Conservation (phyloP, 768 basidiomycete genomes). For the Serpula lacrymans region DNA sequence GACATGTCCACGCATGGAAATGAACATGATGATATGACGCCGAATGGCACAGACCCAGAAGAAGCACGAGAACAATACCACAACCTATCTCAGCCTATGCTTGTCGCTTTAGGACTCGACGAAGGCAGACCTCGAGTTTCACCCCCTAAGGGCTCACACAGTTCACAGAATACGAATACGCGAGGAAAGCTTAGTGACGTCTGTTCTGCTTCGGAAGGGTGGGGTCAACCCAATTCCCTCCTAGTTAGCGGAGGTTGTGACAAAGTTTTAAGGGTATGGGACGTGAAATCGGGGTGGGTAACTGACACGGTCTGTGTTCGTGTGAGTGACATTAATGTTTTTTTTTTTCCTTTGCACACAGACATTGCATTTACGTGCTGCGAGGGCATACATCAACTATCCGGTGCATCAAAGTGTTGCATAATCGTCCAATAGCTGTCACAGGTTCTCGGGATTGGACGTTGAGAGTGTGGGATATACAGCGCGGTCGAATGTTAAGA, state of each 20-base stretch:
- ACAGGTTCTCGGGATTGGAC: conserved; percentile 87
- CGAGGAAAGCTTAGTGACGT: conserved; percentile 44
- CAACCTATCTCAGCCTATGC: conserved; percentile 41
- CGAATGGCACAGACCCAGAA: no score
- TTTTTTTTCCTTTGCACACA: conserved; percentile 17
- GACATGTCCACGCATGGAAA: no score
- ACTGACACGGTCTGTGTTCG: neutral
- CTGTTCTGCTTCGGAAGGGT: conserved; percentile 74
- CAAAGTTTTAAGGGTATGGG: conserved; percentile 89
- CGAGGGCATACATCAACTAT: conserved; percentile 88
- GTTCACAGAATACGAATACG: neutral
- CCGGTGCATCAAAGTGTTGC: conserved; percentile 83
- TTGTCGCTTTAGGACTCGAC: conserved; percentile 49
- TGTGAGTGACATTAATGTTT: neutral
- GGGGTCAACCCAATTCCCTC: conserved; percentile 82
- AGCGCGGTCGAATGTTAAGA: conserved; percentile 63
- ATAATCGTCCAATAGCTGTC: conserved; percentile 84
- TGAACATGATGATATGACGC: no score
- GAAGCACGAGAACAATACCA: no score
- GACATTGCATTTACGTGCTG: conserved; percentile 73
- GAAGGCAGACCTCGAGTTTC: conserved; percentile 19
- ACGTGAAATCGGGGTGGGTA: conserved; percentile 75
- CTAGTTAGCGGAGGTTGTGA: conserved; percentile 95
- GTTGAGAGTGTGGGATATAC: conserved; percentile 91
- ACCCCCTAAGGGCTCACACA: no score